Evolutionary conservation across 1,284 basidiomycete species (phyloP).

Genomic region (Rhodotorula sp.): DNA sequence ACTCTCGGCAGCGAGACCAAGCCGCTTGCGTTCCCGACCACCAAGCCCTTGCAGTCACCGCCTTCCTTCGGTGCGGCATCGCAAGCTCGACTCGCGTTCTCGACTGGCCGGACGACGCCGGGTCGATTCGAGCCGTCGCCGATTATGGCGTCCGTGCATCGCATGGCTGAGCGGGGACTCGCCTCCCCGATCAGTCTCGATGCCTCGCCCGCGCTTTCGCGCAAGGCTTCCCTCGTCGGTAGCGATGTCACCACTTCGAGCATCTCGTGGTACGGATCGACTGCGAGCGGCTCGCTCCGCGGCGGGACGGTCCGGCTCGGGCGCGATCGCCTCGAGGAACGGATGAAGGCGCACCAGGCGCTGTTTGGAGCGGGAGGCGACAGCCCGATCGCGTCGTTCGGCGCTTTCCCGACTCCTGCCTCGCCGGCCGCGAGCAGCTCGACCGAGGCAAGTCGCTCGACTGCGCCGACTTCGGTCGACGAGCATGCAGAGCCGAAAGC

Average conservation of each 20-base stretch:
- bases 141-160: constrained; percentile 20
- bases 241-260: constrained; percentile 25
- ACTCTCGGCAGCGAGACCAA: constrained; percentile 9
- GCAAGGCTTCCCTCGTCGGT: constrained; percentile 32
- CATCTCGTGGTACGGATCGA: constrained; percentile 34
- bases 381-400: constrained; percentile 12
- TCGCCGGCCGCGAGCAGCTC: neutral
- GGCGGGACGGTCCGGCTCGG: constrained; percentile 22
- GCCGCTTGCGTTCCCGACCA: constrained; percentile 6
- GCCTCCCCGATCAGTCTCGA: neutral
- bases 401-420: constrained; percentile 7
- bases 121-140: constrained; percentile 10
- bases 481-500: neutral
- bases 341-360: constrained; percentile 30
- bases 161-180: neutral
- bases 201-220: constrained; percentile 28
- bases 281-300: constrained; percentile 17
- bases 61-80: neutral
- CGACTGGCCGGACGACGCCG: neutral
- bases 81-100: neutral
- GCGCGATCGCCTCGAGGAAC: constrained; percentile 29
- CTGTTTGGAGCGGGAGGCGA: constrained; percentile 11
- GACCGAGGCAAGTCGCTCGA: constrained; percentile 6
- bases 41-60: constrained; percentile 12
- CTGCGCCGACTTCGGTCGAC: neutral